Conservation (phyloP, 345 rosid species). For the Theobroma cacao region DNA sequence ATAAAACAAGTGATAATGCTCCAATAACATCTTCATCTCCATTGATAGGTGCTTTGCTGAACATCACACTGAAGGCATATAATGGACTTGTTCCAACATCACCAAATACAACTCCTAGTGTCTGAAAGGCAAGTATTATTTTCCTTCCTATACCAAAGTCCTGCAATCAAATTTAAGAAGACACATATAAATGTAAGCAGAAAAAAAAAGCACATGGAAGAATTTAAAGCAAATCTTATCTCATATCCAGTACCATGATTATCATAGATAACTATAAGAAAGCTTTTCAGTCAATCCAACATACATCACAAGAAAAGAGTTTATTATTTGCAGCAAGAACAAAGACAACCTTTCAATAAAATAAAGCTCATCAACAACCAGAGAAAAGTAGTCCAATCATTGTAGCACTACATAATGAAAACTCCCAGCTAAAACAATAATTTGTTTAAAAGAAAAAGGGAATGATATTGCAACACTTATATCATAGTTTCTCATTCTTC, state of each 20-base stretch:
- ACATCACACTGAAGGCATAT: constrained; percentile 93
- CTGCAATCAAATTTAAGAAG: constrained; percentile 38
- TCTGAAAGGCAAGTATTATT: constrained; percentile 83
- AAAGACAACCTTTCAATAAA: neutral
- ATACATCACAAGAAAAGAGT: neutral
- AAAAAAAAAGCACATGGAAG: neutral
- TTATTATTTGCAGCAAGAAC: neutral
- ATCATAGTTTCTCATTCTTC: neutral
- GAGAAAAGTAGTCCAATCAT: neutral
- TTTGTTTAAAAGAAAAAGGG: neutral
- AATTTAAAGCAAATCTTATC: neutral
- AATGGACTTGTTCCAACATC: constrained; percentile 99
- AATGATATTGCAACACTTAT: neutral
- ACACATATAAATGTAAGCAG: neutral
- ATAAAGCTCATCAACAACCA: neutral
- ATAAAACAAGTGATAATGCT: constrained; percentile 86
- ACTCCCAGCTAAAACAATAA: neutral
- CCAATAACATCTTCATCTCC: constrained; percentile 89
- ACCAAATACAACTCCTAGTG: constrained; percentile 95
- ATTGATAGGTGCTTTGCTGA: constrained; percentile 77
- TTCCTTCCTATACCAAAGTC: constrained; percentile 73
- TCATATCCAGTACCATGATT: neutral
- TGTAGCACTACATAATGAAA: neutral
- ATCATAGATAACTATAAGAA: neutral
- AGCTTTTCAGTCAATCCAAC: neutral